phyloP scores from a whole-genome alignment of 2,329 filamentous ascomycete genomes.

The Venturia aucupariae region DNA sequence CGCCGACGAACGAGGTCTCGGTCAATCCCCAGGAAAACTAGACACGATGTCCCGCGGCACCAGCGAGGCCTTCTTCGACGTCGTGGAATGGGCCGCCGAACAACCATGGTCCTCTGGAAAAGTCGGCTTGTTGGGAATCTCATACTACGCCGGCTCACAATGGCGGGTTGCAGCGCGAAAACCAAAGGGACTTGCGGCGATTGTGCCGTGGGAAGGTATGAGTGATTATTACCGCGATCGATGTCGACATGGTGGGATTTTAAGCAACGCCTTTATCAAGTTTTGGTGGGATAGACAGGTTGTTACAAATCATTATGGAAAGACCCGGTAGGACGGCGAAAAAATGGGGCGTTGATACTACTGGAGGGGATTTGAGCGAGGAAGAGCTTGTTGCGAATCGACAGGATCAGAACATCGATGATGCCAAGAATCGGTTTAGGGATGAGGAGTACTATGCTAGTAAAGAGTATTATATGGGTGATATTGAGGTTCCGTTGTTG shows the following conservation, averaged over 20 bases:
- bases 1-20: slow-evolving; percentile 43
- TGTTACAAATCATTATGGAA: slow-evolving; percentile 20
- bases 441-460: slow-evolving; percentile 56
- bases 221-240: slow-evolving; percentile 43
- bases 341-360: slow-evolving; percentile 27
- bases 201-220: slow-evolving; percentile 50
- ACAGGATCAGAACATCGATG: slow-evolving; percentile 32
- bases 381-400: slow-evolving; percentile 30
- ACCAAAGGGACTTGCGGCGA: slow-evolving; percentile 42
- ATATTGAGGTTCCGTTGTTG: slow-evolving; percentile 59
- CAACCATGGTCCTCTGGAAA: slow-evolving; percentile 43
- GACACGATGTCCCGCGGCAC: slow-evolving; percentile 46
- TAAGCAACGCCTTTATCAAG: slow-evolving; percentile 29
- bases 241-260: slow-evolving; percentile 31
- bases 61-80: slow-evolving; percentile 43
- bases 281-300: slow-evolving; percentile 20
- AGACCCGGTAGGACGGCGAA: slow-evolving; percentile 15
- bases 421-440: slow-evolving; percentile 44
- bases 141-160: slow-evolving; percentile 45
- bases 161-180: slow-evolving; percentile 45
- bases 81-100: slow-evolving; percentile 43
- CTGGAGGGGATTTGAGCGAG: slow-evolving; percentile 31
- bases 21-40: slow-evolving; percentile 43
- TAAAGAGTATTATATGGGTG: slow-evolving; percentile 54
- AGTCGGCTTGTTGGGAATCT: slow-evolving; percentile 42